Evolutionary conservation across 2,329 filamentous ascomycete species (phyloP).

Genomic region (Calonectria pauciramosa): DNA sequence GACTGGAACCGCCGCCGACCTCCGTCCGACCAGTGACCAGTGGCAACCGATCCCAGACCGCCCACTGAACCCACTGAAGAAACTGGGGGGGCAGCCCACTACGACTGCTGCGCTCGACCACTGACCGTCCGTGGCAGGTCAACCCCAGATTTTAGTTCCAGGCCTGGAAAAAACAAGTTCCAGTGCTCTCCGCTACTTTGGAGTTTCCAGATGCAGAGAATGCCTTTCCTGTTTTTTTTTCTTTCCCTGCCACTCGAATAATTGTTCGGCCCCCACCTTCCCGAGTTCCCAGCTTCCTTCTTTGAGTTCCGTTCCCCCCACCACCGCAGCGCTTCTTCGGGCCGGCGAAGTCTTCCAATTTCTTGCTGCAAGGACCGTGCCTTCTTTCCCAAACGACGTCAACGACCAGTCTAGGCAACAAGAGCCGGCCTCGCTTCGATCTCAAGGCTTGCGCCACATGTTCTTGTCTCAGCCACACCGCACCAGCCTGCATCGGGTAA

Average conservation of each 20-base stretch:
- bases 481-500: slow-evolving; percentile 9
- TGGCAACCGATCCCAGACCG: background rate
- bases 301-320: background rate
- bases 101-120: background rate
- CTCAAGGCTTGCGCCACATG: background rate
- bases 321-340: background rate
- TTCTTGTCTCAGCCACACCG: background rate
- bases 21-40: slow-evolving; percentile 8
- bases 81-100: slow-evolving; percentile 10
- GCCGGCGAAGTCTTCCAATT: background rate
- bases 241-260: background rate
- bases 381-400: background rate
- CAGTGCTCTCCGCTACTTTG: background rate
- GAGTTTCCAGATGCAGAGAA: background rate
- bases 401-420: background rate
- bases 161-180: background rate
- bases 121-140: background rate
- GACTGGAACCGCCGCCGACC: slow-evolving; percentile 18
- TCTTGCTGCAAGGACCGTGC: background rate
- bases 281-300: background rate
- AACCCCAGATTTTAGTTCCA: slow-evolving; percentile 13
- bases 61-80: slow-evolving; percentile 4
- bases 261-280: background rate
- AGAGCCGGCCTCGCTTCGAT: background rate
- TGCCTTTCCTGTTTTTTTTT: background rate